These are phyloP conservation scores for Torulaspora gathmanii DNA, from an alignment of 805 yeast genomes.

Conservation along the genomic window DNA sequence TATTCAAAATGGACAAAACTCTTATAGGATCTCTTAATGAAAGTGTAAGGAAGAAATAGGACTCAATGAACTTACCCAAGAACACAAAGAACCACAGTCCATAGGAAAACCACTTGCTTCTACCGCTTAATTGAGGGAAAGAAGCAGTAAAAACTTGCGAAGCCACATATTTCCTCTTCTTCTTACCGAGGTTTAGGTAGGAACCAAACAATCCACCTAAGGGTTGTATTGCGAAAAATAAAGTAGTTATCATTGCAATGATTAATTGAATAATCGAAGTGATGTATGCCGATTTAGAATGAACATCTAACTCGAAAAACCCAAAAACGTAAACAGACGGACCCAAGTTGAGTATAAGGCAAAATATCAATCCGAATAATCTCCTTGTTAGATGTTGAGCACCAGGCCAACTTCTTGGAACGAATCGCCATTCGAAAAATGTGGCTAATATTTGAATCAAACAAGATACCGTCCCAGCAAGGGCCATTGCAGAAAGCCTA, in stretches of 20 bases:
- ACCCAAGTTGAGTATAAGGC: conserved; percentile 42
- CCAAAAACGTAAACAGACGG: conserved; percentile 55
- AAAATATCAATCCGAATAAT: conserved; percentile 38
- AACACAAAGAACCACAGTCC: conserved; percentile 69
- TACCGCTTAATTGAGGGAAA: conserved; percentile 49
- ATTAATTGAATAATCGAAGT: conserved; percentile 53
- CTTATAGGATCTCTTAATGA: conserved; percentile 70
- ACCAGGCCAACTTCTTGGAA: conserved; percentile 72
- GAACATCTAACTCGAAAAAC: conserved; percentile 28
- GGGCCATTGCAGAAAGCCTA: conserved; percentile 52
- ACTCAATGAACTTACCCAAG: conserved; percentile 63
- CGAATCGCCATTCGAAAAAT: conserved; percentile 53
- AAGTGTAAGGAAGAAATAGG: conserved; percentile 70
- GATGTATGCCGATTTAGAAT: conserved; percentile 35
- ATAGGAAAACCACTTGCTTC: conserved; percentile 56
- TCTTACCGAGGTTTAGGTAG: conserved; percentile 32
- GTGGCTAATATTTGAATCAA: conserved; percentile 54
- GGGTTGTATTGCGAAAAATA: conserved; percentile 60
- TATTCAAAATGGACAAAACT: conserved; percentile 54
- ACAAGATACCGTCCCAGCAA: conserved; percentile 63
- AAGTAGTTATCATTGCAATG: conserved; percentile 49
- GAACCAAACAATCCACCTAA: conserved; percentile 51
- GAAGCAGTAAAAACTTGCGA: conserved; percentile 56
- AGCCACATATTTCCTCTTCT: conserved; percentile 45
- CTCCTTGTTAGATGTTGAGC: conserved; percentile 55